Evolutionary conservation across 345 rosid species (phyloP).

Genomic region (Alliaria petiolata): DNA sequence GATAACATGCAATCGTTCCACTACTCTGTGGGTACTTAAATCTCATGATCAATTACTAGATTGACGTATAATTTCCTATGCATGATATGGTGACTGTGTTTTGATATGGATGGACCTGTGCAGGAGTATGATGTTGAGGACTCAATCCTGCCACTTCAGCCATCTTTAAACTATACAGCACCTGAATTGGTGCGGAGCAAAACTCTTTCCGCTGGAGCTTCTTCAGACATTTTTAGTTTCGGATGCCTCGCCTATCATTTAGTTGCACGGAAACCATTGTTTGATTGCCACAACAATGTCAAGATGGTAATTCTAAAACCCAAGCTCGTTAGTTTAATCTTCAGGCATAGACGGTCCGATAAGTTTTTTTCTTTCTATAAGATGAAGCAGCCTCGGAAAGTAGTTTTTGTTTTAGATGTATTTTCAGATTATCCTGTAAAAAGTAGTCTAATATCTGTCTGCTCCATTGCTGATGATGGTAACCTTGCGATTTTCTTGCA

Average conservation of each 20-base stretch:
- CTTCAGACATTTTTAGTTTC: constrained; percentile 84
- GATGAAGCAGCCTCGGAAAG: neutral
- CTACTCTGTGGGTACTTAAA: constrained; percentile 27
- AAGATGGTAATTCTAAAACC: constrained; percentile 62
- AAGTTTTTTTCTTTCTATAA: neutral
- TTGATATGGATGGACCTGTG: constrained; percentile 17
- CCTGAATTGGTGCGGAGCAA: constrained; percentile 84
- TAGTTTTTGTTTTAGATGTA: neutral
- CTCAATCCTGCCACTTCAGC: constrained; percentile 86
- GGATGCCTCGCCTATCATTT: constrained; percentile 88
- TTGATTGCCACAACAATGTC: constrained; percentile 89
- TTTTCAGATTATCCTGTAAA: neutral
- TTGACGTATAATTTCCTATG: neutral
- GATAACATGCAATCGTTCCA: constrained; percentile 29
- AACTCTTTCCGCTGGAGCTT: constrained; percentile 55
- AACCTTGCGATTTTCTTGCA: constrained; percentile 41
- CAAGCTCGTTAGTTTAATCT: neutral
- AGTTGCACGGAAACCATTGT: constrained; percentile 80
- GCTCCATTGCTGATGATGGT: constrained; percentile 7
- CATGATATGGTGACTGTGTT: neutral
- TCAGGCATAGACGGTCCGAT: neutral
- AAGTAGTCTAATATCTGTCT: neutral
- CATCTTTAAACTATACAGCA: constrained; percentile 84
- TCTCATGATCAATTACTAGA: neutral
- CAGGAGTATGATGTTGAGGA: constrained; percentile 97